phyloP scores from a whole-genome alignment of 192 early-diverging fungal species.

The Helicostylum pulchrum region DNA sequence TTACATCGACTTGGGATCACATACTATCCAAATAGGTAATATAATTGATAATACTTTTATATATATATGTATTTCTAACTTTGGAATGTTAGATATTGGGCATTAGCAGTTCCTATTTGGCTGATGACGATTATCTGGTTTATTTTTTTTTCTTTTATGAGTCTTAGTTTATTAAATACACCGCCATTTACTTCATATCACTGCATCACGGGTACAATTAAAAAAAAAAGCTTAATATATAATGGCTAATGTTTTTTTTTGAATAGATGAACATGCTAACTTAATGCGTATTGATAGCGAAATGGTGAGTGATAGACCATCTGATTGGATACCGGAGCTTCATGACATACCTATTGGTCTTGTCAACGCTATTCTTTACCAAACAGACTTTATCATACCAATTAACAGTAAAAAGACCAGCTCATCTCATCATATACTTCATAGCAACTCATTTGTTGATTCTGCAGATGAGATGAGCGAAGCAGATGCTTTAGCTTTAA shows the following conservation, averaged over 20 bases:
- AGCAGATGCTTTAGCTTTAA: too few relatives aligned
- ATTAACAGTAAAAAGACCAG: not conserved
- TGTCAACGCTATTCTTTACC: slow-evolving; percentile 70
- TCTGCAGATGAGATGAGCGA: not conserved
- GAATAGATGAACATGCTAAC: slow-evolving; percentile 54
- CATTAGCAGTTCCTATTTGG: slow-evolving; percentile 78
- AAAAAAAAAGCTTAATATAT: not conserved
- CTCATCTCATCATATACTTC: not conserved
- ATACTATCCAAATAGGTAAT: slow-evolving; percentile 78
- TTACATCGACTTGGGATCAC: slow-evolving; percentile 70
- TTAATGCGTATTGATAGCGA: slow-evolving; percentile 36
- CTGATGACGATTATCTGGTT: slow-evolving; percentile 71
- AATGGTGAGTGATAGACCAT: slow-evolving; percentile 20
- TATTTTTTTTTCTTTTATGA: slow-evolving; percentile 70
- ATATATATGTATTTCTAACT: too few relatives aligned
- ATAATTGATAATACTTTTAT: too few relatives aligned
- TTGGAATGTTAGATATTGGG: slow-evolving; percentile 62
- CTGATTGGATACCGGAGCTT: slow-evolving; percentile 58
- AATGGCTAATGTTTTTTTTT: slow-evolving; percentile 9
- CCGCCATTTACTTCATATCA: slow-evolving; percentile 66
- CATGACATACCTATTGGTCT: slow-evolving; percentile 68
- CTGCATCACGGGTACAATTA: slow-evolving; percentile 65
- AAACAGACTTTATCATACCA: slow-evolving; percentile 10
- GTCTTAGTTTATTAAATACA: slow-evolving; percentile 77
- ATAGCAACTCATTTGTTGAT: not conserved